Conservation (phyloP, 331 rosid species). For the Dryas integrifolia region DNA sequence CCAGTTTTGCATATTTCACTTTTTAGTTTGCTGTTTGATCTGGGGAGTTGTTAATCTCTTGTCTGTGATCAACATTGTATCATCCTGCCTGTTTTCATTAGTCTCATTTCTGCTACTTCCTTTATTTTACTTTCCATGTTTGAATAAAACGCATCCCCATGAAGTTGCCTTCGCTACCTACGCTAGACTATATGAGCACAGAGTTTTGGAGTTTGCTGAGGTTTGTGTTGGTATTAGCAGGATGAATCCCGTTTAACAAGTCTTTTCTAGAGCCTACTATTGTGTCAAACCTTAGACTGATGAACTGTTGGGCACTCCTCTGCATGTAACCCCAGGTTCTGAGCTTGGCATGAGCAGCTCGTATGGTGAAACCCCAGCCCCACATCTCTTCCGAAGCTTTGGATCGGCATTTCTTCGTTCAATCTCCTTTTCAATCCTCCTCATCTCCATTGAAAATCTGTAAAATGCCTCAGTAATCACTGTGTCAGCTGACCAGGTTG, state of each 20-base stretch:
- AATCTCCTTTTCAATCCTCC: conserved; percentile 20
- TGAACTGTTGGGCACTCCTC: conserved; percentile 46
- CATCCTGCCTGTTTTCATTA: background rate
- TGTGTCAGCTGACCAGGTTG: conserved; percentile 39
- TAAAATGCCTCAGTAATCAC: conserved; percentile 40
- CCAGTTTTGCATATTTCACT: background rate
- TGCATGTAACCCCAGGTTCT: conserved; percentile 40
- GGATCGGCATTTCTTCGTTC: conserved; percentile 30
- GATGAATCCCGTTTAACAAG: background rate
- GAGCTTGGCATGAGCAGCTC: conserved; percentile 46
- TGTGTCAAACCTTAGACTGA: background rate
- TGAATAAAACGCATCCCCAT: background rate
- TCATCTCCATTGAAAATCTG: conserved; percentile 31
- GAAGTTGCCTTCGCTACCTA: background rate
- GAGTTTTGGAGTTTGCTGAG: background rate
- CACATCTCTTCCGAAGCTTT: conserved; percentile 39
- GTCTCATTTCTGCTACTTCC: background rate
- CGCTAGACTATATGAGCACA: background rate
- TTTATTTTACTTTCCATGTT: background rate
- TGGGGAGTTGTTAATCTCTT: background rate
- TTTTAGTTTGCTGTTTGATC: background rate
- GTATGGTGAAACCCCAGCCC: conserved; percentile 47
- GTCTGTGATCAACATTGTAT: background rate
- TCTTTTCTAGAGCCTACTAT: background rate
- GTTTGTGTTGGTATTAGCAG: background rate